Percentiles rank a stretch among this genome's conserved stretches.
Evolutionary conservation across 2,329 filamentous ascomycete species (phyloP).

Genomic region (Aspergillus latus): DNA sequence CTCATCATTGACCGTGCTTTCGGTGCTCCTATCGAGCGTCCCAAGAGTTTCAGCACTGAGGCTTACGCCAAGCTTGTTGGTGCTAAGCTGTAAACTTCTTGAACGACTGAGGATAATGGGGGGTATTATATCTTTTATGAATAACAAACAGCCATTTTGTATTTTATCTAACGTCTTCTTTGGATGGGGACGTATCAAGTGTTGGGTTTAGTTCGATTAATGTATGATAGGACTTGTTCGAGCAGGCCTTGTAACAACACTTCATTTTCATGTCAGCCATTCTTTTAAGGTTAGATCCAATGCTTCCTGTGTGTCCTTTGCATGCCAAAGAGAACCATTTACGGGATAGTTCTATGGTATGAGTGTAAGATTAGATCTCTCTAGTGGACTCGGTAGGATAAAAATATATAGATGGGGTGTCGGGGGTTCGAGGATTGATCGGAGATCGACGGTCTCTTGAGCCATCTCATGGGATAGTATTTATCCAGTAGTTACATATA

Average conservation of each 20-base stretch:
- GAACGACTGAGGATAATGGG: conserved; percentile 17
- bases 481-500: no score
- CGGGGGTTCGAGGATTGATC: no score
- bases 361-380: no score
- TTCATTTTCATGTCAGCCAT: conserved; percentile 23
- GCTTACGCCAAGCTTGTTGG: conserved; percentile 91
- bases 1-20: conserved; percentile 99
- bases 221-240: conserved; percentile 44
- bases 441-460: no score
- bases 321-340: no score
- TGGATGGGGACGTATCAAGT: conserved; percentile 31
- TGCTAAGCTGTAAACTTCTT: conserved; percentile 74
- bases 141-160: conserved; percentile 23
- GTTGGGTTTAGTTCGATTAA: conserved; percentile 35
- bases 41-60: conserved; percentile 98
- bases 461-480: no score
- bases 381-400: no score
- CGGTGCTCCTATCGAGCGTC: conserved; percentile 94
- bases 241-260: conserved; percentile 41
- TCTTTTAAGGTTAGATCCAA: neutral
- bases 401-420: no score
- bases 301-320: neutral
- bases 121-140: conserved; percentile 17
- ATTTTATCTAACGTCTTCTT: conserved; percentile 18
- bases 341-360: no score